Evolutionary conservation across 2,329 filamentous ascomycete genomes (phyloP), one percentile per base, ranked within the genome.

Genomic region (Diaporthe citri): DNA sequence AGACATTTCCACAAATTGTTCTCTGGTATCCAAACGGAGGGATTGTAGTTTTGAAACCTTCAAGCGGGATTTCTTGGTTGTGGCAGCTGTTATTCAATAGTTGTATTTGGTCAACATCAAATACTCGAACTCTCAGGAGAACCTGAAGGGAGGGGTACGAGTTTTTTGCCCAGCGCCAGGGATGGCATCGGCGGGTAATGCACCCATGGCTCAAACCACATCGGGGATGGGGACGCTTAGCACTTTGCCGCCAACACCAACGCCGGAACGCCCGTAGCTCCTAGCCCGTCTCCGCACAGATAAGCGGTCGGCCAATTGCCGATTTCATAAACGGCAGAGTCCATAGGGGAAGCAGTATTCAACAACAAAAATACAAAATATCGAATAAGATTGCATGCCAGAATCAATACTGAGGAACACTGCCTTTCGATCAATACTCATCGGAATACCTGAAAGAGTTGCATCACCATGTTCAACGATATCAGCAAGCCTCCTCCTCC

Each of bases 401-500:
- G 12, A 25, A 25, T 36, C 20, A 36, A 36, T 17, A 17, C 1
- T 3, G 28, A n/a, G 10, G 17, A 10, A 36, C 6, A n/a, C 6
- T 66, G 28, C 28, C 60, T 48, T 28, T n/a, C 12, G 12, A 51
- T 9, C 28, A 34, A 20, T 17, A 15, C 28, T 20, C 10, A 36
- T 51, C 20, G 12, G 12, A 66, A 25, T 66, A 51, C 17, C 62
- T 9, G 20, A 10, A 62, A 43, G 3, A 43, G 13, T 39, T 52
- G 31, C n/a, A 6, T 17, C 43, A n/a, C 9, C 5, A 64, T 64
- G 60, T 71, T 39, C 28, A 76, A 76, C 75, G 72, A 76, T 46
- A 72, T 76, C 69, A 74, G 57, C 46, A 72, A 76, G 43, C 59
- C 75, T 36, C 43, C 75, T n/a, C 72, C 75, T 62, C 72, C 72